Percentiles rank a stretch among this genome's conserved stretches.
Evolutionary conservation across 2,329 filamentous ascomycete species (phyloP).

Genomic region (Rhinocladiella similis): DNA sequence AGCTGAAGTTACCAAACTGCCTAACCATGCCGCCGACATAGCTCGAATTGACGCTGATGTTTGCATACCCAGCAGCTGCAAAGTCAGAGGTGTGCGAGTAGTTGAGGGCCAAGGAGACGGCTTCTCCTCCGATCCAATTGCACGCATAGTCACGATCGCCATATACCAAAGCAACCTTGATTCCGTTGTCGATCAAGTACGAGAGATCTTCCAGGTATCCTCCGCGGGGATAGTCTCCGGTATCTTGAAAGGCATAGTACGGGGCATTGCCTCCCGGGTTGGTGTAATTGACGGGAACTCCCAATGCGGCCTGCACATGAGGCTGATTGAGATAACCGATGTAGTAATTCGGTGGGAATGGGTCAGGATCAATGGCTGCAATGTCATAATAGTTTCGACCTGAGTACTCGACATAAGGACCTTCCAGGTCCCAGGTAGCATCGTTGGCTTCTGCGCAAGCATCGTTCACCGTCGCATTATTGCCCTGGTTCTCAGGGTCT

Average conservation of each 20-base stretch:
- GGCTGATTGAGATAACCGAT: slow-evolving; percentile 53
- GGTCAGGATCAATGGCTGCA: slow-evolving; percentile 44
- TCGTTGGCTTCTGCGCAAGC: slow-evolving; percentile 42
- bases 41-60: slow-evolving; percentile 34
- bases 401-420: slow-evolving; percentile 40
- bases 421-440: slow-evolving; percentile 42
- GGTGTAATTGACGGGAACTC: slow-evolving; percentile 58
- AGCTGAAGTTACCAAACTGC: slow-evolving; percentile 43
- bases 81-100: slow-evolving; percentile 44
- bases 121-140: slow-evolving; percentile 55
- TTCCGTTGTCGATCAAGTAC: slow-evolving; percentile 57
- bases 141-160: slow-evolving; percentile 59
- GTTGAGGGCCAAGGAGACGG: slow-evolving; percentile 46
- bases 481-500: slow-evolving; percentile 43
- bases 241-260: slow-evolving; percentile 45
- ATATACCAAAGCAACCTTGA: slow-evolving; percentile 59
- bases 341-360: slow-evolving; percentile 50
- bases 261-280: slow-evolving; percentile 43
- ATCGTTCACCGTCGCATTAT: slow-evolving; percentile 35
- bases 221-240: slow-evolving; percentile 32
- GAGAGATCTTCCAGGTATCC: slow-evolving; percentile 48
- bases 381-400: slow-evolving; percentile 55
- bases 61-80: slow-evolving; percentile 44
- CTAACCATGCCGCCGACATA: slow-evolving; percentile 43
- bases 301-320: slow-evolving; percentile 53